These are phyloP conservation scores for Shiraia sp. DNA, from an alignment of 2,329 filamentous ascomycete species.

Conservation along the genomic window DNA sequence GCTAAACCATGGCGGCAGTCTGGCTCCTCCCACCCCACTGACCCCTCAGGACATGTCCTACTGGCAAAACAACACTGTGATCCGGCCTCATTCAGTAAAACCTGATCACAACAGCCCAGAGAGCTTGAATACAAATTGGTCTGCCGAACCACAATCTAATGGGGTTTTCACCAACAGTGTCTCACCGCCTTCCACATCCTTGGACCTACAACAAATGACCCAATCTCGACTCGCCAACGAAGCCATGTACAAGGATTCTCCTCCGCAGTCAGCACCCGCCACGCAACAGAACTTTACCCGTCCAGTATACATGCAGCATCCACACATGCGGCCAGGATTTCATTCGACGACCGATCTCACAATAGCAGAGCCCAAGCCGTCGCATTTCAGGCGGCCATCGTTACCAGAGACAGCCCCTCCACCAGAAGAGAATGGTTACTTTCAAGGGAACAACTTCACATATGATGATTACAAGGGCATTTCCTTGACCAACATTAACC, in stretches of 20 bases:
- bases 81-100: slow-evolving; percentile 33
- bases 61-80: slow-evolving; percentile 46
- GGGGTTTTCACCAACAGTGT: slow-evolving; percentile 40
- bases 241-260: slow-evolving; percentile 50
- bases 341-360: slow-evolving; percentile 41
- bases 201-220: slow-evolving; percentile 36
- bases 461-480: slow-evolving; percentile 36
- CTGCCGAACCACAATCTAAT: slow-evolving; percentile 40
- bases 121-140: slow-evolving; percentile 41
- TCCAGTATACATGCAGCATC: slow-evolving; percentile 41
- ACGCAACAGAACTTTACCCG: slow-evolving; percentile 52
- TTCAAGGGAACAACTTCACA: slow-evolving; percentile 26
- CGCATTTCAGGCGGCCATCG: slow-evolving; percentile 42
- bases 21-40: slow-evolving; percentile 54
- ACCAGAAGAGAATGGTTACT: slow-evolving; percentile 27
- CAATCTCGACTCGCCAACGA: slow-evolving; percentile 37
- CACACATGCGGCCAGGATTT: slow-evolving; percentile 37
- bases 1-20: slow-evolving; percentile 42
- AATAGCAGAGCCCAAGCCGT: slow-evolving; percentile 41
- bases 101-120: slow-evolving; percentile 47
- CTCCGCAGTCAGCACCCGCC: slow-evolving; percentile 55
- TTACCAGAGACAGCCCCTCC: slow-evolving; percentile 36
- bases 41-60: slow-evolving; percentile 48
- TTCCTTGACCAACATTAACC: slow-evolving; percentile 32
- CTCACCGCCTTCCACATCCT: slow-evolving; percentile 53